Base-by-base conservation (phyloP, 495 filamentous ascomycete species). In the Podospora sp. region DNA sequence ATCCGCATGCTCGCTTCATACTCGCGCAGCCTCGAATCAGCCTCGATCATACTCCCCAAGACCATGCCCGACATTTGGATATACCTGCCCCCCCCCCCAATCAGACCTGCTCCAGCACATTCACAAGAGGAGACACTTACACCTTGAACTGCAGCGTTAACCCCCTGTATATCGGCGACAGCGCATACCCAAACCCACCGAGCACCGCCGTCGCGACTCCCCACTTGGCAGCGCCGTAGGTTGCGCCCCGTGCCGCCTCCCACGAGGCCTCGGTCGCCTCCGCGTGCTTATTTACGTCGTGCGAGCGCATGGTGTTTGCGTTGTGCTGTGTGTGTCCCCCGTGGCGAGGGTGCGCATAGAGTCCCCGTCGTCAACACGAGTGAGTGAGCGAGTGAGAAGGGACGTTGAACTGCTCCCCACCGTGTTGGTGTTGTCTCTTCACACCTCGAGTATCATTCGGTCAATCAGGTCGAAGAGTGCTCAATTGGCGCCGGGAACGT, bases 131-230 rank as follows among this genome's bases (percentile, higher is more conserved):
- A 46, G n/a, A 14, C 36, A 65, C 87, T 68, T 85, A 92, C 82
- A 94, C 87, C 81, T 97, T 97, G 79, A 96, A 97, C 75, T 96
- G 93, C 21, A 93, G 81, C 1, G 93, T 97, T 69, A 96, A 74
- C 0, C 90, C 87, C 26, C 92, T 86, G 72, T 96, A 97, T 16
- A 97, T 70, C 8, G 92, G 92, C 20, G 88, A 89, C 63, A 88
- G 73, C 40, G 76, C 72, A 69, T 87, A 90, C 0, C 83, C 89
- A 9, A 83, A 26, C 22, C 78, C 85, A 26, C 83, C 88, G 50
- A 90, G 79, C 25, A 84, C 66, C 3, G 83, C 87, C n/a, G 81
- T 79, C 26, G 79, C 85, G 29, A 84, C 70, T 27, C 90, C 90
- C 87, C 87, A 92, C 84, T 87, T 90, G 26, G 83, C 75, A 25